Evolutionary conservation across 768 basidiomycete species (phyloP).

Genomic region (Boletus insuetus): DNA sequence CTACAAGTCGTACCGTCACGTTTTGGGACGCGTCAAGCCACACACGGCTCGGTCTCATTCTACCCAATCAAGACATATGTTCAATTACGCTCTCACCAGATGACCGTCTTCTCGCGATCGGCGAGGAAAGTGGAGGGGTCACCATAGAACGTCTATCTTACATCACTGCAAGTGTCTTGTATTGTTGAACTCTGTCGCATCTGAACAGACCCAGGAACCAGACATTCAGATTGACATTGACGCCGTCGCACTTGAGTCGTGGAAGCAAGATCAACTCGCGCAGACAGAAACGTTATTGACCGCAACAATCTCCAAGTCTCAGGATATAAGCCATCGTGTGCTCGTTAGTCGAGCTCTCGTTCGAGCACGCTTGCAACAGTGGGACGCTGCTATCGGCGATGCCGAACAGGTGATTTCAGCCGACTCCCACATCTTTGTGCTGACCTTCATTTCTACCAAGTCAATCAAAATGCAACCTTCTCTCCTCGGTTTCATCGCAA

Average conservation of each 20-base stretch:
- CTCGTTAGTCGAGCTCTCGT: slow-evolving; percentile 7
- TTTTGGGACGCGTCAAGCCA: neutral
- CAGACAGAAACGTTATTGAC: neutral
- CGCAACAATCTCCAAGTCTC: neutral
- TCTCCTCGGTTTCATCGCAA: slow-evolving; percentile 3
- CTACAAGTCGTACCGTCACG: neutral
- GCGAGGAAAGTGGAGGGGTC: neutral
- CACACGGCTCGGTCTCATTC: neutral
- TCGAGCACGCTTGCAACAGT: neutral
- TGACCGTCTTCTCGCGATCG: neutral
- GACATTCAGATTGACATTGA: neutral
- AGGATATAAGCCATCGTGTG: neutral
- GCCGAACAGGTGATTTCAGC: neutral
- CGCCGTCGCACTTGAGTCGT: neutral
- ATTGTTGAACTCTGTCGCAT: neutral
- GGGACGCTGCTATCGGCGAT: slow-evolving; percentile 1
- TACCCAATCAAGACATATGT: neutral
- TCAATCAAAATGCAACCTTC: slow-evolving; percentile 1
- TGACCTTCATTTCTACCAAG: neutral
- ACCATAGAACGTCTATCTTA: neutral
- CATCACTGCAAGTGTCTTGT: neutral
- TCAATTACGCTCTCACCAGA: neutral
- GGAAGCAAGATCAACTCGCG: neutral
- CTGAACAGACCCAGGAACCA: neutral
- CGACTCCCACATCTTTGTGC: neutral